These are phyloP conservation scores for Penstemon barbatus DNA, from an alignment of 257 asterid species.

Conservation along the genomic window DNA sequence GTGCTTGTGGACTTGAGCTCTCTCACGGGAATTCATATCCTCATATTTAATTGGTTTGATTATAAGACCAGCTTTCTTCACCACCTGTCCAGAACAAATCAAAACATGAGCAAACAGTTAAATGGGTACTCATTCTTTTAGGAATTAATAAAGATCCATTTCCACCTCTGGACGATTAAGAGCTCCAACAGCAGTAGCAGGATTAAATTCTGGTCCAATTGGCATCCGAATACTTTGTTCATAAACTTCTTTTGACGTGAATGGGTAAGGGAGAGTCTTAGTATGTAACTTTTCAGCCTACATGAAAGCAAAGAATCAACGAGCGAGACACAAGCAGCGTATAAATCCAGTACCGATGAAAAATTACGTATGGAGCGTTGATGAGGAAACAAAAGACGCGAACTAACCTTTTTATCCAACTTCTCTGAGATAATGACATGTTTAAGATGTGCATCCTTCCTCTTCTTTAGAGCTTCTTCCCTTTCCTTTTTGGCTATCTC, in stretches of 20 bases:
- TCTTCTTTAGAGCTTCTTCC: constrained; percentile 74
- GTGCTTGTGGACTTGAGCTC: constrained; percentile 37
- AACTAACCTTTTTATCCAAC: constrained; percentile 76
- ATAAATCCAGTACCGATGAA: no score
- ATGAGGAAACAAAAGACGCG: constrained; percentile 8
- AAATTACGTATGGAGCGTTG: not conserved
- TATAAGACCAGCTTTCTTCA: constrained; percentile 69
- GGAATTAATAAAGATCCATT: not conserved
- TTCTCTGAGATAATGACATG: constrained; percentile 92
- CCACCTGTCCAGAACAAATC: constrained; percentile 54
- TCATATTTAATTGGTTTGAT: constrained; percentile 71
- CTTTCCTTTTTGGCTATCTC: constrained; percentile 75
- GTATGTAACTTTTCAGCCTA: constrained; percentile 88
- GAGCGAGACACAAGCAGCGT: no score
- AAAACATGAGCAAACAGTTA: not conserved
- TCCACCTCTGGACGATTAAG: constrained; percentile 93
- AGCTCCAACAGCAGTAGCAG: constrained; percentile 66
- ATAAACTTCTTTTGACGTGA: constrained; percentile 72
- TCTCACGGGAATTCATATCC: constrained; percentile 57
- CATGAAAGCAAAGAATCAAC: constrained; percentile 11
- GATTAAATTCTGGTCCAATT: constrained; percentile 90
- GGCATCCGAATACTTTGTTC: constrained; percentile 93
- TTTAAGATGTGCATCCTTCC: constrained; percentile 85
- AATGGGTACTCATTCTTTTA: no score
- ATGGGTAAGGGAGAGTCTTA: constrained; percentile 83